phyloP scores from a whole-genome alignment of 163 green algal species.

The Prototheca cutis region DNA sequence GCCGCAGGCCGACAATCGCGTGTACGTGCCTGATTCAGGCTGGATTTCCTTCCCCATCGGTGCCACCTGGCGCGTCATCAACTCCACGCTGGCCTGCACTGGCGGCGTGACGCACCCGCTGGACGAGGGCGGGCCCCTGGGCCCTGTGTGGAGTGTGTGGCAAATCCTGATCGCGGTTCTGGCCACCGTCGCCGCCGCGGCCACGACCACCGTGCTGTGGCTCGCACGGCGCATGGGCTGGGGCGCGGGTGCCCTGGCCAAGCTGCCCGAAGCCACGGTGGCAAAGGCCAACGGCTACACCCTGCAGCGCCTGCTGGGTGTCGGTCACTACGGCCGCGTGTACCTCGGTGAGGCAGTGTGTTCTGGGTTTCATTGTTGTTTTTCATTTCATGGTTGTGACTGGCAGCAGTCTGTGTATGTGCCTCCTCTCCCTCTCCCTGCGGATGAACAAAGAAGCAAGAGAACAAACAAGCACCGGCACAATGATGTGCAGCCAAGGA shows the following conservation, averaged over 20 bases:
- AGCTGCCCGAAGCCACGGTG: slow-evolving; percentile 6
- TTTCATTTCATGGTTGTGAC: no score
- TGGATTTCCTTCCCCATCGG: slow-evolving; percentile 1
- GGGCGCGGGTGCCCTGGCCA: not conserved
- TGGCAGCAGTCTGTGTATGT: no score
- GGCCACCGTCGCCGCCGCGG: not conserved
- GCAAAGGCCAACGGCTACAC: slow-evolving; percentile 41
- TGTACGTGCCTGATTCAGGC: not conserved
- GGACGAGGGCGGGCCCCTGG: not conserved
- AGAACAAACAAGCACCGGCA: no score
- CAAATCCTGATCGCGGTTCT: not conserved
- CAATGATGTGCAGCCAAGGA: no score
- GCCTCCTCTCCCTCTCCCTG: no score
- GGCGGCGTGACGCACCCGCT: slow-evolving; percentile 19
- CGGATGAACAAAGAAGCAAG: no score
- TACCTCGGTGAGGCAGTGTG: slow-evolving; percentile 1
- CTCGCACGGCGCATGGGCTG: no score
- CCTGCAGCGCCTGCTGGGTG: slow-evolving; percentile 49
- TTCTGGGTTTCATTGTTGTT: no score
- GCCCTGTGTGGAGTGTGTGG: not conserved
- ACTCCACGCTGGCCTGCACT: slow-evolving; percentile 13
- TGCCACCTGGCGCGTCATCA: slow-evolving; percentile 11
- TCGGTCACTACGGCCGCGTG: slow-evolving; percentile 3
- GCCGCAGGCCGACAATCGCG: not conserved
- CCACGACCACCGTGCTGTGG: no score